These are phyloP conservation scores for Colletotrichum gigasporum DNA, from an alignment of 2,329 filamentous ascomycete genomes.

Conservation along the genomic window DNA sequence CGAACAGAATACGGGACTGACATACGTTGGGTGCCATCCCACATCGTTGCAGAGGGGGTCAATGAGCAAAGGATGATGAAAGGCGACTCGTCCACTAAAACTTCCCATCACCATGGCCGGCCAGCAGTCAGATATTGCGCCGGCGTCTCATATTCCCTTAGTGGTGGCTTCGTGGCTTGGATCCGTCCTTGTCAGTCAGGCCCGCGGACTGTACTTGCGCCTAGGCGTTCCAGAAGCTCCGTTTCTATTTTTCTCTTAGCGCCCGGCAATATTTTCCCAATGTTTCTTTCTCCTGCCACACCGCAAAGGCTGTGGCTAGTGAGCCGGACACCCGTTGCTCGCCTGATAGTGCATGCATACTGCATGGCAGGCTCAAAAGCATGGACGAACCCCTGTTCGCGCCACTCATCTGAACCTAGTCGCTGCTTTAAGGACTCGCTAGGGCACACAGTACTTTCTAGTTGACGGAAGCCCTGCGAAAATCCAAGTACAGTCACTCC, in stretches of 20 bases:
- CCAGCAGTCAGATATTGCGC: constrained; percentile 3
- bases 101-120: not conserved
- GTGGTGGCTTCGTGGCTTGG: constrained; percentile 3
- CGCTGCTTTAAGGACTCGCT: constrained; percentile 12
- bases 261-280: not conserved
- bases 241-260: not conserved
- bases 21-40: not conserved
- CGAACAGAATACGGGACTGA: not conserved
- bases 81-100: not conserved
- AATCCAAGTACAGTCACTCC: not conserved
- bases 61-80: not conserved
- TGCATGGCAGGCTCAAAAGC: constrained; percentile 6
- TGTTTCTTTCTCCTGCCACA: not conserved
- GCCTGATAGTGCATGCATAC: not conserved
- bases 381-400: constrained; percentile 6
- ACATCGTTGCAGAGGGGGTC: not conserved
- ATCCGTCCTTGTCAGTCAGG: constrained; percentile 14
- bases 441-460: not conserved
- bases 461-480: constrained; percentile 6
- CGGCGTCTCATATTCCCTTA: constrained; percentile 26
- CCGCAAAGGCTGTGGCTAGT: not conserved
- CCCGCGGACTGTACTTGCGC: not conserved
- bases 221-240: constrained; percentile 11
- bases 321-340: constrained; percentile 9
- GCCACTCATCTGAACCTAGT: not conserved